A percentile compares a stretch with the other conserved stretches of the same genome.
phyloP scores from a whole-genome alignment of 2,329 filamentous ascomycete genomes.

The Penicillium sp. region DNA sequence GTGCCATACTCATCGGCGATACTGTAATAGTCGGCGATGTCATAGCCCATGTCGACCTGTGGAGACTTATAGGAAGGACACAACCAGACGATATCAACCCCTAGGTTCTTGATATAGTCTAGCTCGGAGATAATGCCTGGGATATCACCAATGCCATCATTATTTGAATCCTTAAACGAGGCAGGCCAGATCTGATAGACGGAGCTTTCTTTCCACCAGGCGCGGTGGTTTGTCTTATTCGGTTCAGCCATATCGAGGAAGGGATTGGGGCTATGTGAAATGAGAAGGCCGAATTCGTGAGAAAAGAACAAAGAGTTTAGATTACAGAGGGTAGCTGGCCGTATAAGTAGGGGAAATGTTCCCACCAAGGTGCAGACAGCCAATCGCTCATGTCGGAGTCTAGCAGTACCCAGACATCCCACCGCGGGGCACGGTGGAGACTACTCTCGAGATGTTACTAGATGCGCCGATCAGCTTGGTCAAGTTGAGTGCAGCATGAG shows the following conservation, averaged over 20 bases:
- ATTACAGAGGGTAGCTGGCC: neutral
- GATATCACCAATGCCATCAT: conserved; percentile 66
- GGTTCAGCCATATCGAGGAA: conserved; percentile 17
- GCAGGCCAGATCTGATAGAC: conserved; percentile 66
- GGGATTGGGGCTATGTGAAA: neutral
- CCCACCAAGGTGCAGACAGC: conserved; percentile 1
- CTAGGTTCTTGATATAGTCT: conserved; percentile 66
- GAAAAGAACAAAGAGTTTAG: neutral
- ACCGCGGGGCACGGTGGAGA: conserved; percentile 31
- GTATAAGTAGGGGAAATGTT: conserved; percentile 7
- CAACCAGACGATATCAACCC: conserved; percentile 65
- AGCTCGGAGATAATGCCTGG: conserved; percentile 67
- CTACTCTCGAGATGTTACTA: neutral
- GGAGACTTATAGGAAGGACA: conserved; percentile 57
- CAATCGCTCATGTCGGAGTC: conserved; percentile 19
- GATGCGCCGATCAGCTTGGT: neutral
- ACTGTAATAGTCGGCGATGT: conserved; percentile 65
- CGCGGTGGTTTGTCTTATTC: conserved; percentile 29
- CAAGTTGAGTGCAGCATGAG: neutral
- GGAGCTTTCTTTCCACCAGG: conserved; percentile 64
- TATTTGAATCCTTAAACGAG: conserved; percentile 57
- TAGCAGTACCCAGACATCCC: conserved; percentile 13
- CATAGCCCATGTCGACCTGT: conserved; percentile 60
- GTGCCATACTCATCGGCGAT: conserved; percentile 70
- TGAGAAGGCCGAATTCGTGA: neutral